phyloP scores from a whole-genome alignment of 495 filamentous ascomycete species.

The Talaromyces stipitatus region DNA sequence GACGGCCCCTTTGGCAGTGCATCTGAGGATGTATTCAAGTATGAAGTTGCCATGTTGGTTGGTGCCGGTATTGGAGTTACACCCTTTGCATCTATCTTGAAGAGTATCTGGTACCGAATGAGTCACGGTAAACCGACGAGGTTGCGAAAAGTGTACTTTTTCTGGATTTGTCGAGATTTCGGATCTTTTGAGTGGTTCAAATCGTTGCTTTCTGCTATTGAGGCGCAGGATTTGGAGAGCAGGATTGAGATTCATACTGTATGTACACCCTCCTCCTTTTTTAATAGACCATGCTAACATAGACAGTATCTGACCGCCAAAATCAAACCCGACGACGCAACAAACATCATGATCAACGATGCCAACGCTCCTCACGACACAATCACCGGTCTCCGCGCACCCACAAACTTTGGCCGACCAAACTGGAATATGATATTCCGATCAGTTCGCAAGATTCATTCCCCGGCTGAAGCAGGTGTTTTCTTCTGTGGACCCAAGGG shows the following conservation, averaged over 20 bases:
- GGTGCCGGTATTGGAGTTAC: conserved; percentile 88
- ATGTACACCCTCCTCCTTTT: conserved; percentile 11
- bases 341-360: conserved; percentile 81
- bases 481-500: conserved; percentile 76
- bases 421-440: conserved; percentile 79
- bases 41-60: conserved; percentile 86
- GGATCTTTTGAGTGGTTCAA: conserved; percentile 78
- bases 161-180: conserved; percentile 77
- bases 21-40: conserved; percentile 70
- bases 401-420: conserved; percentile 70
- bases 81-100: conserved; percentile 79
- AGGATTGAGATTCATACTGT: conserved; percentile 64
- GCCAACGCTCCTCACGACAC: conserved; percentile 70
- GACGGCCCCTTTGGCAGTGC: conserved; percentile 75
- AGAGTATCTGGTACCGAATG: conserved; percentile 83
- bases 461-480: conserved; percentile 63
- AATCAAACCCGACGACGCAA: conserved; percentile 72
- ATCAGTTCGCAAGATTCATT: conserved; percentile 64
- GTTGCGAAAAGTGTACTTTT: conserved; percentile 75
- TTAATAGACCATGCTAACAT: conserved; percentile 4
- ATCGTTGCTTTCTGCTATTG: conserved; percentile 68
- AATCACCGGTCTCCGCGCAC: conserved; percentile 66
- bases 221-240: conserved; percentile 73
- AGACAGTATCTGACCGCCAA: conserved; percentile 59
- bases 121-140: conserved; percentile 69